phyloP scores from a whole-genome alignment of 2,329 filamentous ascomycete genomes.

The Cordyceps tenuipes region DNA sequence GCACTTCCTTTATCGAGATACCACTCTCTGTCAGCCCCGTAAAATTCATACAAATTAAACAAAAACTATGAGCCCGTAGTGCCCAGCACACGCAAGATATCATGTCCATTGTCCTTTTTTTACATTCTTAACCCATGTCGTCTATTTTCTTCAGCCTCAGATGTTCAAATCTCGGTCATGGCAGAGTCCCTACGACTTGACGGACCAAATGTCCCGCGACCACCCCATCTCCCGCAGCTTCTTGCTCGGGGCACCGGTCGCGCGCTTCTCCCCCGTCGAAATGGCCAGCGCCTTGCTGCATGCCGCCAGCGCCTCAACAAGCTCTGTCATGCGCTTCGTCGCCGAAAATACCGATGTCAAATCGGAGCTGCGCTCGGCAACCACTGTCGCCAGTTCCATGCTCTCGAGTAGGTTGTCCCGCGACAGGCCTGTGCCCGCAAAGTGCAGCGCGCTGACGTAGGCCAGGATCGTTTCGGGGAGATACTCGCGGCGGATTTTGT shows the following conservation, averaged over 20 bases:
- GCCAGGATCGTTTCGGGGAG: slow-evolving; percentile 79
- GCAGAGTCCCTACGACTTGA: slow-evolving; percentile 33
- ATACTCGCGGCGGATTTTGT: slow-evolving; percentile 63
- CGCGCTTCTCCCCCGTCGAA: slow-evolving; percentile 46
- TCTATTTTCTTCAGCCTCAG: neutral
- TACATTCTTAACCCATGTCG: neutral
- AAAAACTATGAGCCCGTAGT: neutral
- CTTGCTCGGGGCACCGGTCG: slow-evolving; percentile 42
- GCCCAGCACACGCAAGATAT: neutral
- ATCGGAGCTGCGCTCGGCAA: slow-evolving; percentile 64
- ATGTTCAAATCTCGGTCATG: neutral
- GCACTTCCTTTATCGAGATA: neutral
- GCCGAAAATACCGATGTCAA: slow-evolving; percentile 56
- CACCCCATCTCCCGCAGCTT: slow-evolving; percentile 54
- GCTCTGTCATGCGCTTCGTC: slow-evolving; percentile 62
- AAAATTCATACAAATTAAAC: neutral
- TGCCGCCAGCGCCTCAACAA: slow-evolving; percentile 67
- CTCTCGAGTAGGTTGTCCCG: slow-evolving; percentile 72
- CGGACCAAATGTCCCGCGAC: slow-evolving; percentile 55
- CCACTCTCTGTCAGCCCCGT: too few relatives aligned
- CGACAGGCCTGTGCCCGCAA: slow-evolving; percentile 64
- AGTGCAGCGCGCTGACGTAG: slow-evolving; percentile 74
- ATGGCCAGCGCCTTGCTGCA: slow-evolving; percentile 65
- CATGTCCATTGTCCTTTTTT: neutral
- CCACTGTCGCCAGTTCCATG: slow-evolving; percentile 73